These are phyloP conservation scores for Rutstroemia sp. DNA, from an alignment of 2,329 filamentous ascomycete species.

Conservation along the genomic window DNA sequence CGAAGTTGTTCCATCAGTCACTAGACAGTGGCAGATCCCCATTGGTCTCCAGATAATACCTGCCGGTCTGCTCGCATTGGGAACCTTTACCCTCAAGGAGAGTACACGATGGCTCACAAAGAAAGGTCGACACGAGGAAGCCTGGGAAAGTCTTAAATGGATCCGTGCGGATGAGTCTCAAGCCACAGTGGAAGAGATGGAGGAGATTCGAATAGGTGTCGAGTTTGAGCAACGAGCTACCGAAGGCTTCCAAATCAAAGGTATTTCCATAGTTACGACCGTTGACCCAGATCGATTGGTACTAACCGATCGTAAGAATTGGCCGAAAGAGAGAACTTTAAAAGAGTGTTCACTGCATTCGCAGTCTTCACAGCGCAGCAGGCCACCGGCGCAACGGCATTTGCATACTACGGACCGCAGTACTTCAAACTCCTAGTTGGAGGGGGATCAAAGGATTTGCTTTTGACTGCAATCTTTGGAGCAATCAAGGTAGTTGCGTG, in stretches of 20 bases:
- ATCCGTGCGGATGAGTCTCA: slow-evolving; percentile 39
- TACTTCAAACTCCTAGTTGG: slow-evolving; percentile 42
- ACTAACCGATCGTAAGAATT: slow-evolving; percentile 6
- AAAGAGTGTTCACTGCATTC: slow-evolving; percentile 21
- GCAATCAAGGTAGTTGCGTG: slow-evolving; percentile 45
- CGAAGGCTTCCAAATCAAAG: slow-evolving; percentile 30
- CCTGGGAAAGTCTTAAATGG: slow-evolving; percentile 41
- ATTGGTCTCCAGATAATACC: slow-evolving; percentile 37
- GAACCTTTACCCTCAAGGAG: slow-evolving; percentile 43
- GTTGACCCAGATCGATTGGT: neutral
- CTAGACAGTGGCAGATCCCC: slow-evolving; percentile 43
- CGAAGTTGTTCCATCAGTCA: slow-evolving; percentile 31
- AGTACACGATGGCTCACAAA: slow-evolving; percentile 43
- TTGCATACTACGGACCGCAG: slow-evolving; percentile 46
- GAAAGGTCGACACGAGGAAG: slow-evolving; percentile 38
- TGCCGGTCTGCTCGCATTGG: slow-evolving; percentile 38
- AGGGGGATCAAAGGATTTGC: slow-evolving; percentile 37
- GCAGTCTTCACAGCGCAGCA: slow-evolving; percentile 28
- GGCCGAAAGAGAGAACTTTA: slow-evolving; percentile 8
- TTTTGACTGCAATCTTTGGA: slow-evolving; percentile 46
- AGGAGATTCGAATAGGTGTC: slow-evolving; percentile 38
- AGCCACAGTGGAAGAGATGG: slow-evolving; percentile 33
- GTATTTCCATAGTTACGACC: neutral
- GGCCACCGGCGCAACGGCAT: slow-evolving; percentile 42
- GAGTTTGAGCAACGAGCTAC: slow-evolving; percentile 39